phyloP scores from a whole-genome alignment of 306 rosid genomes.

The Senna siamea region DNA sequence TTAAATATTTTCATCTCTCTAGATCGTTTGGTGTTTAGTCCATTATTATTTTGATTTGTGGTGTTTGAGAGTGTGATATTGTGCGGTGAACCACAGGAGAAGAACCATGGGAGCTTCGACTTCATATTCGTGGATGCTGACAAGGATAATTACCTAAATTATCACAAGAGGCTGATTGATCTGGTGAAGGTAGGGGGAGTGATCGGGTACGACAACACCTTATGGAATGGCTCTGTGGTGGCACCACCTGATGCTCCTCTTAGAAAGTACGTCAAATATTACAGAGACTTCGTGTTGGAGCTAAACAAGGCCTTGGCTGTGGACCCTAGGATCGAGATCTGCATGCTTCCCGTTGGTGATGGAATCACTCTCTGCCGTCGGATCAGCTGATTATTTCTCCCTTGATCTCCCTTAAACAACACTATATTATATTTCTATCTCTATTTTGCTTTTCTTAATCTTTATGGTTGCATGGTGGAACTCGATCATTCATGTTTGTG shows the following conservation, averaged over 20 bases:
- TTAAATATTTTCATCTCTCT: too few relatives aligned
- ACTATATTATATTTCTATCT: background rate
- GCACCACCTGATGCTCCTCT: constrained; percentile 89
- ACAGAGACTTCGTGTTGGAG: constrained; percentile 83
- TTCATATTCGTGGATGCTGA: constrained; percentile 91
- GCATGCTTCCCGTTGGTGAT: constrained; percentile 91
- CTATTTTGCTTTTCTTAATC: too few relatives aligned
- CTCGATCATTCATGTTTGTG: too few relatives aligned
- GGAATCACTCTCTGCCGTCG: constrained; percentile 92
- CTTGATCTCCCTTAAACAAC: too few relatives aligned
- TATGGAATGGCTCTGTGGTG: constrained; percentile 93
- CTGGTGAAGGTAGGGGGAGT: constrained; percentile 83
- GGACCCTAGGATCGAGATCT: constrained; percentile 89
- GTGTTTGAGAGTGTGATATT: too few relatives aligned
- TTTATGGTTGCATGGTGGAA: too few relatives aligned
- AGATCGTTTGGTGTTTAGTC: too few relatives aligned
- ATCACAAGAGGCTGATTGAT: constrained; percentile 84
- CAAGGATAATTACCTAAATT: constrained; percentile 90
- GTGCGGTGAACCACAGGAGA: constrained; percentile 47
- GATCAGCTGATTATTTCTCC: constrained; percentile 44
- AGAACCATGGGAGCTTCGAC: constrained; percentile 73
- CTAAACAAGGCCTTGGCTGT: constrained; percentile 82
- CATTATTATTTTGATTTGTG: too few relatives aligned
- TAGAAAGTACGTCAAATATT: constrained; percentile 85
- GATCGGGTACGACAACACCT: constrained; percentile 91